phyloP scores from a whole-genome alignment of 129 eudicot genomes.

The Mikania micrantha region DNA sequence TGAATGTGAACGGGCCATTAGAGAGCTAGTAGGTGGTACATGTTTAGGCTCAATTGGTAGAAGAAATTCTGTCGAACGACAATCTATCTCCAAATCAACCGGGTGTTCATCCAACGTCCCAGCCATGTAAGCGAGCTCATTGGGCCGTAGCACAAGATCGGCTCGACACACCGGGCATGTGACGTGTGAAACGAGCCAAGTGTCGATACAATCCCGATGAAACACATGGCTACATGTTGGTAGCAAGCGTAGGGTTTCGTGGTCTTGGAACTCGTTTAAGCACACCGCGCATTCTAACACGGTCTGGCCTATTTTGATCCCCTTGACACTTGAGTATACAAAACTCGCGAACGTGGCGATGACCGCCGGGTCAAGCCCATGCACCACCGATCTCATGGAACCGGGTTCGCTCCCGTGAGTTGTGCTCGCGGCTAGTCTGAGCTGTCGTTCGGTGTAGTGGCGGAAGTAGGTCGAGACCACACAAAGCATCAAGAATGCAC shows the following conservation, averaged over 20 bases:
- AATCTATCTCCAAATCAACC: conserved; percentile 11
- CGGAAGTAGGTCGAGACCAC: conserved; percentile 48
- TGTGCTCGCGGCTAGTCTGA: conserved; percentile 2
- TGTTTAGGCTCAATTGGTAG: neutral
- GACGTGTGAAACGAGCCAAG: conserved; percentile 53
- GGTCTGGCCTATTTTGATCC: conserved; percentile 40
- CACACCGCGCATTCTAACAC: conserved; percentile 62
- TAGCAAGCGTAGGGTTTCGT: conserved; percentile 44
- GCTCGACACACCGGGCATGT: conserved; percentile 70
- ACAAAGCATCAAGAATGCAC: conserved; percentile 39
- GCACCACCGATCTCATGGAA: conserved; percentile 23
- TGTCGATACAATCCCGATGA: conserved; percentile 50
- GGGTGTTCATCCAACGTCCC: neutral
- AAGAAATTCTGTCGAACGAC: conserved; percentile 17
- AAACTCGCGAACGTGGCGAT: conserved; percentile 41
- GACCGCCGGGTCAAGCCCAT: conserved; percentile 50
- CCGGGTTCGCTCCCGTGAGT: conserved; percentile 20
- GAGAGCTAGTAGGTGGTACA: neutral
- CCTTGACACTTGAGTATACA: conserved; percentile 47
- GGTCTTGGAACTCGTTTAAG: conserved; percentile 53
- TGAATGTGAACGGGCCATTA: conserved; percentile 46
- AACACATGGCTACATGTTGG: conserved; percentile 62
- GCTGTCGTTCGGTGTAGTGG: conserved; percentile 24
- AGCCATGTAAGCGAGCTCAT: conserved; percentile 11
- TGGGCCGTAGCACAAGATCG: conserved; percentile 27